These are phyloP conservation scores for Lactarius tabidus DNA, from an alignment of 768 basidiomycete species.

Conservation along the genomic window DNA sequence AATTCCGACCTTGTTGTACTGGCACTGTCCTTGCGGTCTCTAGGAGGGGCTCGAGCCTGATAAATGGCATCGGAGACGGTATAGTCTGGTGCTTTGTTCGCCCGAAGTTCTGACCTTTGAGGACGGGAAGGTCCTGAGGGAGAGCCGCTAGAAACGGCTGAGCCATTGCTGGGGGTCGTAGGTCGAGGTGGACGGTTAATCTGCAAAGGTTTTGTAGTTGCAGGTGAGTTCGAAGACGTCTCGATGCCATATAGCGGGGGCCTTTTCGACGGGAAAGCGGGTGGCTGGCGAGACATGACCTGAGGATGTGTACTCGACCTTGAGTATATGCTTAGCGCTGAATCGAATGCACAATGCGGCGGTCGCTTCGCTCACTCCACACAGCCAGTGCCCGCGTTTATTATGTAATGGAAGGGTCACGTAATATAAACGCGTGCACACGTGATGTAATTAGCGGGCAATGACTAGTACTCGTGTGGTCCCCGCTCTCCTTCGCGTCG, in stretches of 20 bases:
- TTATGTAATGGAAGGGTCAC: neutral
- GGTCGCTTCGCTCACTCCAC: neutral
- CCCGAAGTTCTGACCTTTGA: slow-evolving; percentile 24
- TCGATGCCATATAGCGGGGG: slow-evolving; percentile 8
- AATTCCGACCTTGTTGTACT: slow-evolving; percentile 24
- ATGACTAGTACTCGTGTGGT: neutral
- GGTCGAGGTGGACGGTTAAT: slow-evolving; percentile 24
- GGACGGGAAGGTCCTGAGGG: slow-evolving; percentile 25
- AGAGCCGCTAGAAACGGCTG: slow-evolving; percentile 19
- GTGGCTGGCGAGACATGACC: slow-evolving; percentile 19
- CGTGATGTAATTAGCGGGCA: neutral
- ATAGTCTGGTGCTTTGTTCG: slow-evolving; percentile 17
- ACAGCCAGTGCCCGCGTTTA: neutral
- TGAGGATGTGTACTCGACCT: neutral
- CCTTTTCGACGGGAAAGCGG: slow-evolving; percentile 18
- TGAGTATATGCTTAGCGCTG: neutral
- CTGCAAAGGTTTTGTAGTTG: slow-evolving; percentile 22
- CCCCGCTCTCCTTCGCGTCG: neutral
- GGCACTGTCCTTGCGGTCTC: slow-evolving; percentile 22
- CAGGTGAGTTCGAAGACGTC: slow-evolving; percentile 1
- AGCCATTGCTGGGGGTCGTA: slow-evolving; percentile 25
- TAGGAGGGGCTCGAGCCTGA: slow-evolving; percentile 11
- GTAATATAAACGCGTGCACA: neutral
- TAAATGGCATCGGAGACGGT: neutral
- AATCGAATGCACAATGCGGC: neutral